phyloP scores from a whole-genome alignment of 208 protist genomes.

The Angomonas ambiguus region DNA sequence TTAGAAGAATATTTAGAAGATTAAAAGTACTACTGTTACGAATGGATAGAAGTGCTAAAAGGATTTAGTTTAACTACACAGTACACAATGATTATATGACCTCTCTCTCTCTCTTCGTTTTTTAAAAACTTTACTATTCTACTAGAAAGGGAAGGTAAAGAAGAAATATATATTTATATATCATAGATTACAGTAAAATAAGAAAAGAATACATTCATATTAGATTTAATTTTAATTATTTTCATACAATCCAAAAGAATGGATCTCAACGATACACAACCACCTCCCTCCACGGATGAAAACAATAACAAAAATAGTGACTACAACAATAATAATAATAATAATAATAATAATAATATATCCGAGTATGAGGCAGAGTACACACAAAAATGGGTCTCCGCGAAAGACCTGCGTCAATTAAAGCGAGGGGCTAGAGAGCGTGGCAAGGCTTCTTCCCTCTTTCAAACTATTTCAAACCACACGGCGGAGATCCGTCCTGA shows the following conservation, averaged over 20 bases:
- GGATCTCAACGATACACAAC: neutral
- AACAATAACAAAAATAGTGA: neutral
- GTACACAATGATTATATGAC: no score
- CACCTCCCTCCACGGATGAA: neutral
- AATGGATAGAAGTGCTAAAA: no score
- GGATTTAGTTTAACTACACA: no score
- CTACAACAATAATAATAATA: neutral
- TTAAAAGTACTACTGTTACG: neutral
- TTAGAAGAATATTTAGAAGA: no score
- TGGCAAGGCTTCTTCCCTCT: neutral
- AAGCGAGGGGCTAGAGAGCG: neutral
- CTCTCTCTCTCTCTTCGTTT: neutral
- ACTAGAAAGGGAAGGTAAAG: neutral
- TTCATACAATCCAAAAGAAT: neutral
- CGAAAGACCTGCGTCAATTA: neutral
- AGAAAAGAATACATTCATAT: no score
- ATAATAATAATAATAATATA: slow-evolving; percentile 5
- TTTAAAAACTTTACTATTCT: neutral
- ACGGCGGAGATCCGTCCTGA: no score
- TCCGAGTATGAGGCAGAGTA: neutral
- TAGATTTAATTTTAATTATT: neutral
- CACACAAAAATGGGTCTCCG: slow-evolving; percentile 1
- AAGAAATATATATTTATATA: no score
- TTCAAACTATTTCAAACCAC: neutral
- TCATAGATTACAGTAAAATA: neutral